Base-by-base conservation (phyloP, 73 alveolate genomes). In the Stentor roeselii region DNA sequence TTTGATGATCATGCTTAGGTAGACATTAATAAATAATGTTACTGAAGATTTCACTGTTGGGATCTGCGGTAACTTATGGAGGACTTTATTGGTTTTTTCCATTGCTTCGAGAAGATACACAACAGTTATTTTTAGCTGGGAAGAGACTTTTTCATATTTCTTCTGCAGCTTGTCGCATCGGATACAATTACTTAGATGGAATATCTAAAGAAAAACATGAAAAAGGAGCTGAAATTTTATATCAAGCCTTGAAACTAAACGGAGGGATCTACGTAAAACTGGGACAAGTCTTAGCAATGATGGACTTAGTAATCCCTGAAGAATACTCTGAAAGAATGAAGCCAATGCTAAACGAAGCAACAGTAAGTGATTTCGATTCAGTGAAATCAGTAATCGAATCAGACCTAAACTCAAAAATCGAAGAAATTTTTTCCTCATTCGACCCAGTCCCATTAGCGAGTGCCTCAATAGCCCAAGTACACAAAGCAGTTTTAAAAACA, bases 391-490 rank as follows among this genome's bases (percentile, higher is more conserved):
- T 88, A 40, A 75, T 92, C 21, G 89, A 83, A 42, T 60, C 85
- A 3, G 95, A 92, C 39, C 78, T 90, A 21, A 86, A 87, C 14
- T 35, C 11, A 42, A 74, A 82, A 21, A 3, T 87, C 3, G 37
- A 39, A 6, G 41, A 77, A 2, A 75, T 83, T 0, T 87, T 75
- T 41, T 3, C 21, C 36, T 92, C 87, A 40, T 92, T 92, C 60
- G 95, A 92, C 3, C 84, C 36, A 27, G 84, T 75, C 60, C 97
- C 97, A 0, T 40, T 92, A 6, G 97, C 95, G 11, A 82, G 92
- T 39, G 97, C 97, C 2, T 90, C 95, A 30, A 38, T 92, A 42
- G 97, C 96, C 0, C 91, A 92, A 78, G 97, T 92, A 36, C 97
- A 92, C 42, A 83, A 84, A 50, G 97, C 95, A 34, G 39, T 58